Evolutionary conservation across 2,329 filamentous ascomycete species (phyloP), one percentile per base, ranked within the genome.

Genomic region (Aspergillus transmontanensis): DNA sequence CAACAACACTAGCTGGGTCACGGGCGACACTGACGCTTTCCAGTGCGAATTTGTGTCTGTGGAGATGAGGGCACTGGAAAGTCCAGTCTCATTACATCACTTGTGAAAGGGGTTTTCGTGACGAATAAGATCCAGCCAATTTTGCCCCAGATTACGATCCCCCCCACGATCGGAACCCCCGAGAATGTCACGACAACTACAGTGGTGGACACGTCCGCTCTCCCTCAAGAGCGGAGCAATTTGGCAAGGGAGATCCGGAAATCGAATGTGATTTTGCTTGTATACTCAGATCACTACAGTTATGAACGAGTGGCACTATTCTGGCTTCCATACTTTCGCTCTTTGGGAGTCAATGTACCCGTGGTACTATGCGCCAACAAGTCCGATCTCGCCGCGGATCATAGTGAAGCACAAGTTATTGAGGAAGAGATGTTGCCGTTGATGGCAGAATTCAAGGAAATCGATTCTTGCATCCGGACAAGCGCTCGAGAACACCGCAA

Each of bases 251-350:
- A 98, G 81, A 94, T 99, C 66, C 89, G 95, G 68, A 97, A 97
- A 78, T 95, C 91, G 73, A 99, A 97, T 76, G 94, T 97, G 69
- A 98, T 99, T 68, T 85, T 98, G 21, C 87, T 99, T 50, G 94
- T 99, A 60, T 99, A 99, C 79, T 94, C 94, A 69, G 95, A 99
- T 77, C 94, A 98, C 80, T 99, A 99, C 83, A 98, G 94, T 84
- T 99, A 98, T 81, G 95, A 99, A 77, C 86, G 95, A 43, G 94
- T 99, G 4, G 95, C 94, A 4, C 84, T 99, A 53, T 99, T 98
- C 79, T 99, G 95, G 95, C 91, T 99, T 87, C 95, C 95, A 12
- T 96, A 97, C 79, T 98, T 99, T 75, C 91, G 95, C 65, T 97
- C 94, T 4, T 86, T 99, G 45, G 95, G 95, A n/a, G 95, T 99